A percentile compares a stretch with the other conserved stretches of the same genome.
Evolutionary conservation across 331 rosid genomes (phyloP).

Genomic region (Stylosanthes scabra): DNA sequence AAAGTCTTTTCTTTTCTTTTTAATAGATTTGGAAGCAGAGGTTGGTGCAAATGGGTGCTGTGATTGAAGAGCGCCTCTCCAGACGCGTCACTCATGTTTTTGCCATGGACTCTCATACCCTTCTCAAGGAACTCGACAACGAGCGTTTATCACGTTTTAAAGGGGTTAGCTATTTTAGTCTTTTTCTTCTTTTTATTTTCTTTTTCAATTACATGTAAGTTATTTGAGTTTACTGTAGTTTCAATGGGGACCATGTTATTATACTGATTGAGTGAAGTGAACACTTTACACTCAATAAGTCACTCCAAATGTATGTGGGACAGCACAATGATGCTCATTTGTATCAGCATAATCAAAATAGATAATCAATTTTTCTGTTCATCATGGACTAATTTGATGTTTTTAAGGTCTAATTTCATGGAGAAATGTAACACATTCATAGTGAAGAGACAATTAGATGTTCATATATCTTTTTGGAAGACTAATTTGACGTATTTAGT

Average conservation of each 20-base stretch:
- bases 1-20: neutral
- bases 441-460: neutral
- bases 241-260: neutral
- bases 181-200: neutral
- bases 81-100: slow-evolving; percentile 76
- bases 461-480: neutral
- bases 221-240: slow-evolving; percentile 1
- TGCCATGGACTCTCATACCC: slow-evolving; percentile 55
- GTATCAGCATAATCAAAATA: neutral
- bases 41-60: slow-evolving; percentile 81
- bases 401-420: too few species aligned
- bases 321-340: neutral
- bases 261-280: neutral
- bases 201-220: neutral
- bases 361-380: too few species aligned
- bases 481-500: neutral
- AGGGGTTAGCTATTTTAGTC: slow-evolving; percentile 56
- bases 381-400: too few species aligned
- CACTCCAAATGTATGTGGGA: neutral
- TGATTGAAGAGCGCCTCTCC: slow-evolving; percentile 61
- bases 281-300: neutral
- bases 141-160: slow-evolving; percentile 66
- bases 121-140: slow-evolving; percentile 51
- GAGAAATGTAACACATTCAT: neutral
- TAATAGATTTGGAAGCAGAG: slow-evolving; percentile 89